phyloP scores from a whole-genome alignment of 2,329 filamentous ascomycete genomes.

The Teratosphaeria nubilosa region DNA sequence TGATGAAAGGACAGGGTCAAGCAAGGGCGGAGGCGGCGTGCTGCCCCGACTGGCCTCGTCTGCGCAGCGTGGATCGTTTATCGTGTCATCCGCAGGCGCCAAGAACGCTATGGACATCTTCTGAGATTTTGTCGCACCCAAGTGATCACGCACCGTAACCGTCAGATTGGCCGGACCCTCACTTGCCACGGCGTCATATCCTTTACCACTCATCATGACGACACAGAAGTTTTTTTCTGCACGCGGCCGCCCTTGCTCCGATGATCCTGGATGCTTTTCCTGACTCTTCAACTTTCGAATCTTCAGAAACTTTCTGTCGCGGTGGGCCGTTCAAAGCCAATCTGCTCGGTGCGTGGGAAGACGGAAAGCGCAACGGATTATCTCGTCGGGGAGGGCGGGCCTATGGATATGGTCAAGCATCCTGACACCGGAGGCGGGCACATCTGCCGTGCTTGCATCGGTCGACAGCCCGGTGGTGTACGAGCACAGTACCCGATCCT shows the following conservation, averaged over 20 bases:
- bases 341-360: background rate
- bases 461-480: background rate
- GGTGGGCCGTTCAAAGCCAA: background rate
- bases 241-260: background rate
- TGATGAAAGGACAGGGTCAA: background rate
- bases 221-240: background rate
- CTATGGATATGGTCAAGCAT: background rate
- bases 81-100: background rate
- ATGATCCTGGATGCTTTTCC: background rate
- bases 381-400: background rate
- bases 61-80: background rate
- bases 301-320: background rate
- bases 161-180: background rate
- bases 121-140: background rate
- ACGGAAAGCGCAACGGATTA: background rate
- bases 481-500: background rate
- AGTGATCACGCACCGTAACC: background rate
- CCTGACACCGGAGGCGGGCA: background rate
- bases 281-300: background rate
- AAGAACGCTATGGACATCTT: slow-evolving; percentile 3
- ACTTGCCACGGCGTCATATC: background rate
- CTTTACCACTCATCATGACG: background rate
- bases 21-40: background rate
- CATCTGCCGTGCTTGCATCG: background rate
- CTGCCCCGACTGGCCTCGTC: background rate